Percentiles rank a stretch among this genome's conserved stretches.
Evolutionary conservation across 768 basidiomycete species (phyloP).

Genomic region (Ramaria sp.): DNA sequence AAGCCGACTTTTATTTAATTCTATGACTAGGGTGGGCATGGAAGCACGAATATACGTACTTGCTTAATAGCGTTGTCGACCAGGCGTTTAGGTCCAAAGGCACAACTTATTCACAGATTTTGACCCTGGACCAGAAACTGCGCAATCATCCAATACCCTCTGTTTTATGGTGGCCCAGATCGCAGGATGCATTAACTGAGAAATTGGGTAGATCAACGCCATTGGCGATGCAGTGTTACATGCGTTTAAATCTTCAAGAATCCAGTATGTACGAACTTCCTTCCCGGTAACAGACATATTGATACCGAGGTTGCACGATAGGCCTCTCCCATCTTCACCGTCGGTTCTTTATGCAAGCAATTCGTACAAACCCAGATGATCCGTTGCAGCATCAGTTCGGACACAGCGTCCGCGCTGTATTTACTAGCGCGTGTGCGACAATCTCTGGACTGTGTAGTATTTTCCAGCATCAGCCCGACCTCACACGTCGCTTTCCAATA

Average conservation of each 20-base stretch:
- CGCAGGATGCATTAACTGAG: constrained; percentile 2
- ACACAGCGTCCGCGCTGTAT: constrained; percentile 64
- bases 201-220: constrained; percentile 3
- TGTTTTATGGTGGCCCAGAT: constrained; percentile 4
- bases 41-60: constrained; percentile 8
- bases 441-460: constrained; percentile 62
- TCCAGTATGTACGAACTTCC: neutral
- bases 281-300: neutral
- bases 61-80: constrained; percentile 7
- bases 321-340: constrained; percentile 63
- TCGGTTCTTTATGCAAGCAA: constrained; percentile 64
- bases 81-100: constrained; percentile 8
- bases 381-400: constrained; percentile 64
- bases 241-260: constrained; percentile 8
- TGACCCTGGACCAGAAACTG: constrained; percentile 56
- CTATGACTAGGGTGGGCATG: constrained; percentile 4
- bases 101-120: constrained; percentile 50
- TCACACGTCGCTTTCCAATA: constrained; percentile 54
- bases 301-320: constrained; percentile 15
- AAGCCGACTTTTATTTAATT: neutral
- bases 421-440: constrained; percentile 60
- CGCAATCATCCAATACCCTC: constrained; percentile 41
- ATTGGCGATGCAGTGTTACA: constrained; percentile 7
- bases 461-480: constrained; percentile 50
- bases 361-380: constrained; percentile 64